A percentile compares a stretch with the other conserved stretches of the same genome.
Evolutionary conservation across 1,284 basidiomycete genomes (phyloP).

Genomic region (Cerioporus squamosus): DNA sequence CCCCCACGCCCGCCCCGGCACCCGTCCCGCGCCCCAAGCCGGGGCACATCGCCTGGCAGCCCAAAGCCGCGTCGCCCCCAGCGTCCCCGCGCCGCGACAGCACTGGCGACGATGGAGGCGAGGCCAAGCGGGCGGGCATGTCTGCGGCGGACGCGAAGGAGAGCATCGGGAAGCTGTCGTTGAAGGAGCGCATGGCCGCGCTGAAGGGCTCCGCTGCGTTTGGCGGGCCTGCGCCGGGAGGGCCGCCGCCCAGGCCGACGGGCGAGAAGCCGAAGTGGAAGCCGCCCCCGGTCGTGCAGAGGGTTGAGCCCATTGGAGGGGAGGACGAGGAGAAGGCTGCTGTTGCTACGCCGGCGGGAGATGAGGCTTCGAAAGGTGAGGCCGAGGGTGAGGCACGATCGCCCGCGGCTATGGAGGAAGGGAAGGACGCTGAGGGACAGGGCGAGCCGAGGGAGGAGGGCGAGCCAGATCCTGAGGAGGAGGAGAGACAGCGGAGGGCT

Average conservation of each 20-base stretch:
- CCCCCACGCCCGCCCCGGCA: constrained; percentile 46
- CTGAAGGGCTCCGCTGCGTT: constrained; percentile 82
- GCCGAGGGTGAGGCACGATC: constrained; percentile 12
- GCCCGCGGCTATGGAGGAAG: constrained; percentile 18
- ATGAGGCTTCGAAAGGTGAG: constrained; percentile 32
- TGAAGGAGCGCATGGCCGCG: constrained; percentile 93
- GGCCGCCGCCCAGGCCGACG: constrained; percentile 61
- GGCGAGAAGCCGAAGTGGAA: constrained; percentile 85
- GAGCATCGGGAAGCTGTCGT: constrained; percentile 75
- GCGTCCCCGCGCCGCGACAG: constrained; percentile 38
- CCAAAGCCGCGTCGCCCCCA: constrained; percentile 60
- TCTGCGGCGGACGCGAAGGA: constrained; percentile 85
- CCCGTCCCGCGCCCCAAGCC: constrained; percentile 74
- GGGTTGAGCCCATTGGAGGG: constrained; percentile 45
- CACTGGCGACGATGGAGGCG: constrained; percentile 19
- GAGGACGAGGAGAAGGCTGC: constrained; percentile 42
- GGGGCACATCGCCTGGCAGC: constrained; percentile 69
- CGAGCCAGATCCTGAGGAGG: constrained; percentile 65
- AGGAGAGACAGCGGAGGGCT: constrained; percentile 78
- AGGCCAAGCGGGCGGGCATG: constrained; percentile 52
- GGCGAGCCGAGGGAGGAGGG: constrained; percentile 42
- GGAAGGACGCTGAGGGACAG: constrained; percentile 40
- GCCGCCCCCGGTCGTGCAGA: constrained; percentile 55
- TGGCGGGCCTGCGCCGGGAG: constrained; percentile 51
- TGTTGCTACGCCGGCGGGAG: constrained; percentile 43